Evolutionary conservation across 73 alveolate species (phyloP).

Genomic region (Stentor roeselii): DNA sequence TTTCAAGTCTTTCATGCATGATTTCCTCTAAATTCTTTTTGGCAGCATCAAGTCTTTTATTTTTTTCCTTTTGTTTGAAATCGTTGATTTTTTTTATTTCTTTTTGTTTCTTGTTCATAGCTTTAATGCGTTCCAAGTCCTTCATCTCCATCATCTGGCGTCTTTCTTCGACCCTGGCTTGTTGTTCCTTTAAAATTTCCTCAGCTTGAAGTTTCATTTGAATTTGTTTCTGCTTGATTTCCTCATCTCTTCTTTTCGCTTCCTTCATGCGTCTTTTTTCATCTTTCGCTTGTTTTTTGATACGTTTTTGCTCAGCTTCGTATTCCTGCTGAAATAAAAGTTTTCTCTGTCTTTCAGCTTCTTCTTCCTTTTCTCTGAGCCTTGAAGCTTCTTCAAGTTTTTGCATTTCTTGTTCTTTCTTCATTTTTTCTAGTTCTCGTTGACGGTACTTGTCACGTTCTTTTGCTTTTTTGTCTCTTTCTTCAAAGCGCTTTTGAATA

Average conservation of each 20-base stretch:
- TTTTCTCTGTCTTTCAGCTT: conserved; percentile 45
- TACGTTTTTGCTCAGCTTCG: conserved; percentile 34
- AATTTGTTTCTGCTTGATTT: conserved; percentile 29
- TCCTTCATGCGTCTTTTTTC: conserved; percentile 36
- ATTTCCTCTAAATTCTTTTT: conserved; percentile 26
- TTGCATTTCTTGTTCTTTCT: conserved; percentile 53
- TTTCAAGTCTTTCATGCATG: background rate
- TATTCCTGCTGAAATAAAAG: conserved; percentile 35
- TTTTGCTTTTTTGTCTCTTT: conserved; percentile 35
- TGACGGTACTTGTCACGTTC: conserved; percentile 39
- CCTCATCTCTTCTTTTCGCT: conserved; percentile 33
- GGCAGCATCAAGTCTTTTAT: conserved; percentile 35
- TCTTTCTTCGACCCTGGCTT: conserved; percentile 11
- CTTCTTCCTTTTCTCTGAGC: conserved; percentile 39
- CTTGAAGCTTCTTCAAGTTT: conserved; percentile 44
- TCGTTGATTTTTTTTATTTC: conserved; percentile 5
- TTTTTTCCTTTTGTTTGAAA: conserved; percentile 37
- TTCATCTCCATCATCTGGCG: conserved; percentile 37
- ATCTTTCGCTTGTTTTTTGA: conserved; percentile 19
- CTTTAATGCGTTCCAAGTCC: conserved; percentile 34
- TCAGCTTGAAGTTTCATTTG: conserved; percentile 30
- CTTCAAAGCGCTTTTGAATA: conserved; percentile 34
- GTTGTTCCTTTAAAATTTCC: conserved; percentile 27
- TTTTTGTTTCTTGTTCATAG: conserved; percentile 22
- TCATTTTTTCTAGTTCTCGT: conserved; percentile 41